phyloP scores from a whole-genome alignment of 805 yeast species.

The Ogataea angusta region DNA sequence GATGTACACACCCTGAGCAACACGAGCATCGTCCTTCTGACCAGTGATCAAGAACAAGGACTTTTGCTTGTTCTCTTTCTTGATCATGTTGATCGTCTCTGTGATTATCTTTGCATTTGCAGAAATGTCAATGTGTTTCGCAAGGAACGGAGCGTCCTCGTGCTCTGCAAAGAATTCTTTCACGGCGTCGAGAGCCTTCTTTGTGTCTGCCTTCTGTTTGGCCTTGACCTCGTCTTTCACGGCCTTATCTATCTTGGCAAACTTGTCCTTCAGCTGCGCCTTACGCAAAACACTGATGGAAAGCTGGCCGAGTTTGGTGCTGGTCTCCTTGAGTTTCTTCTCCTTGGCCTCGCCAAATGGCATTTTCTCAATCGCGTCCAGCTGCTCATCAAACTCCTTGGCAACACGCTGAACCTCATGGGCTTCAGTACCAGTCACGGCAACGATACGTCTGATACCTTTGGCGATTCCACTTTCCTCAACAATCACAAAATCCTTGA shows the following conservation, averaged over 20 bases:
- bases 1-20: conserved; percentile 94
- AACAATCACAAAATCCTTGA: conserved; percentile 80
- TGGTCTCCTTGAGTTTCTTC: conserved; percentile 73
- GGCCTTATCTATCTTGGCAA: conserved; percentile 75
- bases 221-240: conserved; percentile 86
- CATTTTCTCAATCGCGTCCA: conserved; percentile 58
- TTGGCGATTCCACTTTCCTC: conserved; percentile 98
- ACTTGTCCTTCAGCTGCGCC: conserved; percentile 68
- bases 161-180: conserved; percentile 62
- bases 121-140: conserved; percentile 63
- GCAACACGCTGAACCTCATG: conserved; percentile 87
- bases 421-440: conserved; percentile 91
- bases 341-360: conserved; percentile 79
- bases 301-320: conserved; percentile 79
- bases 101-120: conserved; percentile 92
- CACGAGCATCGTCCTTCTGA: conserved; percentile 53
- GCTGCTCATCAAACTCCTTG: conserved; percentile 57
- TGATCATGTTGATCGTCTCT: conserved; percentile 83
- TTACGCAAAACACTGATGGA: conserved; percentile 80
- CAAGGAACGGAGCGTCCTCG: conserved; percentile 54
- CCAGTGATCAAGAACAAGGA: conserved; percentile 81
- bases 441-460: conserved; percentile 97
- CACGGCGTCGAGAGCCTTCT: conserved; percentile 75
- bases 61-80: conserved; percentile 70
- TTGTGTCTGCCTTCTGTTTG: conserved; percentile 83